These are phyloP conservation scores for Talaromyces atroroseus DNA, from an alignment of 2,329 filamentous ascomycete genomes.

Conservation along the genomic window DNA sequence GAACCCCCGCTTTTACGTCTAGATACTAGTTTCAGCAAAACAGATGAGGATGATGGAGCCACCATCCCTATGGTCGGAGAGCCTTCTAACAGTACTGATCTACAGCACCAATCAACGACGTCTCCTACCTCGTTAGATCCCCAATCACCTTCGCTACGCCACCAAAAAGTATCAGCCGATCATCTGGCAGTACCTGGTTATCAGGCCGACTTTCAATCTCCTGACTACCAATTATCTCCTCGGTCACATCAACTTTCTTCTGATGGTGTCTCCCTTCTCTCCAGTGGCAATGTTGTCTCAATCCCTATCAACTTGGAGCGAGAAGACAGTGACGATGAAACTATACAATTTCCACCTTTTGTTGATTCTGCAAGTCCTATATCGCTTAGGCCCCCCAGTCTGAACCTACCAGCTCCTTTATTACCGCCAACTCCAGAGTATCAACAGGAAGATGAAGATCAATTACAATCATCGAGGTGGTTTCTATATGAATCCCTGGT, in stretches of 20 bases:
- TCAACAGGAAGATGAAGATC: slow-evolving; percentile 35
- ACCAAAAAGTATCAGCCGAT: slow-evolving; percentile 28
- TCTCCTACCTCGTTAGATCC: slow-evolving; percentile 31
- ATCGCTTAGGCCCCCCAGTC: not conserved
- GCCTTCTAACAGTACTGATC: not conserved
- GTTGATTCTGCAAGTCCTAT: slow-evolving; percentile 42
- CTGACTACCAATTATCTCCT: slow-evolving; percentile 29
- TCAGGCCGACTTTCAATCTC: slow-evolving; percentile 34
- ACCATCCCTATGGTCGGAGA: not conserved
- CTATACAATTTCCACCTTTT: slow-evolving; percentile 63
- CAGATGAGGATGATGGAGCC: not conserved
- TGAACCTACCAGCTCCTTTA: slow-evolving; percentile 1
- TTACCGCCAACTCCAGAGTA: not conserved
- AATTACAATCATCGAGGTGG: slow-evolving; percentile 54
- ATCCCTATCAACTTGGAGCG: slow-evolving; percentile 12
- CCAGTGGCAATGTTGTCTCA: slow-evolving; percentile 16
- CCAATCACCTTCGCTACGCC: slow-evolving; percentile 20
- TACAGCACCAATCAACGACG: slow-evolving; percentile 17
- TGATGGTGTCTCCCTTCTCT: slow-evolving; percentile 26
- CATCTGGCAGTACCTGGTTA: slow-evolving; percentile 37
- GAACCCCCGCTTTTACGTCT: slow-evolving; percentile 26
- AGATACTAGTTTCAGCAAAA: slow-evolving; percentile 22
- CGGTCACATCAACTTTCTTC: slow-evolving; percentile 17
- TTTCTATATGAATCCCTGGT: slow-evolving; percentile 73
- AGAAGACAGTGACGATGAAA: slow-evolving; percentile 15